Evolutionary conservation across 768 basidiomycete species (phyloP).

Genomic region (Kwoniella bestiolae): DNA sequence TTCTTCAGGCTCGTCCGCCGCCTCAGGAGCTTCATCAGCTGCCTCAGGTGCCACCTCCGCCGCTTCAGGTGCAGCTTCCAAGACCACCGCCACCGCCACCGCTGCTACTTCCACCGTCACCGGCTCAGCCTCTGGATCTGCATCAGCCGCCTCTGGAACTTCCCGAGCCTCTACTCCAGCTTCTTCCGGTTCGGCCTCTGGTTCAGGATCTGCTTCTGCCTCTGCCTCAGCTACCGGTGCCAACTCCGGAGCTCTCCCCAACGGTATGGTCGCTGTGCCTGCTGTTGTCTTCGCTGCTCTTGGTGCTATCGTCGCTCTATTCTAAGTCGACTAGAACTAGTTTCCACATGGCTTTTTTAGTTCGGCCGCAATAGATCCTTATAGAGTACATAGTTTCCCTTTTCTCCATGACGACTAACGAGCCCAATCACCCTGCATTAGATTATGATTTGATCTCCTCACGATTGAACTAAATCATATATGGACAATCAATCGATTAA

Average conservation of each 20-base stretch:
- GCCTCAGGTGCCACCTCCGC: slow-evolving; percentile 3
- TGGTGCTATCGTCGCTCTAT: slow-evolving; percentile 39
- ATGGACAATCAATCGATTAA: neutral
- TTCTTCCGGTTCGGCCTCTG: slow-evolving; percentile 8
- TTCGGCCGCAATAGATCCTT: too few species aligned
- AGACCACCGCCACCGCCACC: slow-evolving; percentile 7
- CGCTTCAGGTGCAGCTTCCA: neutral
- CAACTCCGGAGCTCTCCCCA: slow-evolving; percentile 20
- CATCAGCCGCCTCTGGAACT: neutral
- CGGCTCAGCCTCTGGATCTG: slow-evolving; percentile 4
- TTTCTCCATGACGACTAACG: neutral
- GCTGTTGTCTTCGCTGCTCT: slow-evolving; percentile 36
- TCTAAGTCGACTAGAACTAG: slow-evolving; percentile 25
- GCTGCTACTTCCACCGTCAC: slow-evolving; percentile 7
- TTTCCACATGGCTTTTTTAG: neutral
- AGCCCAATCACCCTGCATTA: slow-evolving; percentile 2
- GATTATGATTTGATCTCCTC: neutral
- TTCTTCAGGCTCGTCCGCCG: slow-evolving; percentile 1
- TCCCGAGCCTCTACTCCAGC: slow-evolving; percentile 6
- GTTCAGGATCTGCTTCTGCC: neutral
- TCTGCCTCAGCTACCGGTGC: slow-evolving; percentile 17
- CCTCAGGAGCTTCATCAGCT: neutral
- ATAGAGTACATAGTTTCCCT: neutral
- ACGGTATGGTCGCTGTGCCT: slow-evolving; percentile 24
- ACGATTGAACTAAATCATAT: neutral